phyloP scores from a whole-genome alignment of 768 basidiomycete genomes.

The Postia placenta region DNA sequence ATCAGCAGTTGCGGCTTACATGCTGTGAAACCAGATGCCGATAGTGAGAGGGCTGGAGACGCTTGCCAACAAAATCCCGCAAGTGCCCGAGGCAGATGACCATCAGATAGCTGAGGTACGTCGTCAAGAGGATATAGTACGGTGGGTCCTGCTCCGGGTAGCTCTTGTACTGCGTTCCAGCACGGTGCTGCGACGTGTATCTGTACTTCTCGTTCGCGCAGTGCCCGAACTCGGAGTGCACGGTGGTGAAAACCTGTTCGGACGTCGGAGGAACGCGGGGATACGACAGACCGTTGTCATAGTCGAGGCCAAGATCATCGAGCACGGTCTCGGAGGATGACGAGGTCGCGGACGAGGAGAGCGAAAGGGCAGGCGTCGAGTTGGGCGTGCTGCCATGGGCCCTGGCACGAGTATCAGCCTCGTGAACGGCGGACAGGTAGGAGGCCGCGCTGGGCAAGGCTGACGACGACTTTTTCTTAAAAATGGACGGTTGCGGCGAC shows the following conservation, averaged over 20 bases:
- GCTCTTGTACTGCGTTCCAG: conserved; percentile 39
- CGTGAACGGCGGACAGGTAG: conserved; percentile 54
- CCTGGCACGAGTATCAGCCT: conserved; percentile 66
- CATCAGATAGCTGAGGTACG: conserved; percentile 90
- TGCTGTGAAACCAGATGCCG: conserved; percentile 77
- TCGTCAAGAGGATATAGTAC: conserved; percentile 86
- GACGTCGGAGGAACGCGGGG: conserved; percentile 72
- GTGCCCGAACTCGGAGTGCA: conserved; percentile 92
- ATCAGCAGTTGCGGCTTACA: conserved; percentile 43
- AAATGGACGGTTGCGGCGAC: conserved; percentile 48
- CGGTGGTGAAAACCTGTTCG: conserved; percentile 68
- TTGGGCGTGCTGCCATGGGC: conserved; percentile 40
- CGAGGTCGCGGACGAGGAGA: conserved; percentile 66
- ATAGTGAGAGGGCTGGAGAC: conserved; percentile 62
- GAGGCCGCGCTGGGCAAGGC: conserved; percentile 48
- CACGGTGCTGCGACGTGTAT: conserved; percentile 56
- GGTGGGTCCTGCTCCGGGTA: conserved; percentile 80
- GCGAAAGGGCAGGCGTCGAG: conserved; percentile 66
- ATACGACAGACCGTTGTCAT: conserved; percentile 47
- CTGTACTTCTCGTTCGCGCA: conserved; percentile 74
- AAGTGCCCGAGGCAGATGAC: conserved; percentile 89
- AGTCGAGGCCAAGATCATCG: conserved; percentile 42
- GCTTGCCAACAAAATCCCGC: conserved; percentile 93
- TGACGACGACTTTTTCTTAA: conserved; percentile 45
- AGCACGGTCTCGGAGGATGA: conserved; percentile 65